Evolutionary conservation across 2,329 filamentous ascomycete genomes (phyloP).

Genomic region (Microsporum audouinii): DNA sequence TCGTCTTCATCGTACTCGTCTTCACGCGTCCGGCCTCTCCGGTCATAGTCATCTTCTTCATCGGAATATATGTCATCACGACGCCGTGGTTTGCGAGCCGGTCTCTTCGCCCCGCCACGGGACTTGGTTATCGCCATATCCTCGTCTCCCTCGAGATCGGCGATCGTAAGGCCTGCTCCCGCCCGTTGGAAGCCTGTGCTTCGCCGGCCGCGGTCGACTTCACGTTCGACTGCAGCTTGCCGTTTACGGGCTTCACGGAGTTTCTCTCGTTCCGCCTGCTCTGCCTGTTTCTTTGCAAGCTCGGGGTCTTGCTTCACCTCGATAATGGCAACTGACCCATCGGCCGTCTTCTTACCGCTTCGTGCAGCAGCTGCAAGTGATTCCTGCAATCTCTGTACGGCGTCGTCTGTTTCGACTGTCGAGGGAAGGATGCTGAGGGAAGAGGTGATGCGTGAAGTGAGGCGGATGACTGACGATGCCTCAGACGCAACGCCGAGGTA

Average conservation of each 20-base stretch:
- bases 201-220: slow-evolving; percentile 44
- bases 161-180: slow-evolving; percentile 42
- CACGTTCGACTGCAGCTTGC: slow-evolving; percentile 45
- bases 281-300: slow-evolving; percentile 47
- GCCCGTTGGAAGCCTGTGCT: slow-evolving; percentile 35
- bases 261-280: slow-evolving; percentile 48
- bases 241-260: slow-evolving; percentile 43
- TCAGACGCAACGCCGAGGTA: slow-evolving; percentile 52
- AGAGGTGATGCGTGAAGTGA: slow-evolving; percentile 53
- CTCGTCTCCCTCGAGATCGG: slow-evolving; percentile 49
- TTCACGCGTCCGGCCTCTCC: slow-evolving; percentile 46
- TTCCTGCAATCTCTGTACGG: slow-evolving; percentile 50
- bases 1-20: slow-evolving; percentile 77
- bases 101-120: slow-evolving; percentile 24
- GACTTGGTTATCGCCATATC: slow-evolving; percentile 34
- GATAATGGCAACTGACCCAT: slow-evolving; percentile 45
- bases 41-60: slow-evolving; percentile 38
- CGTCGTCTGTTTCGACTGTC: slow-evolving; percentile 46
- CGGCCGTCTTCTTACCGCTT: slow-evolving; percentile 39
- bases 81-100: slow-evolving; percentile 30
- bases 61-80: slow-evolving; percentile 40
- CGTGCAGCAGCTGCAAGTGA: slow-evolving; percentile 47
- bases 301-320: slow-evolving; percentile 53
- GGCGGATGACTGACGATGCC: slow-evolving; percentile 46
- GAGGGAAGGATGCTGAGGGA: slow-evolving; percentile 47